phyloP scores from a whole-genome alignment of 2,329 filamentous ascomycete genomes.

The Clarireedia homoeocarpa region DNA sequence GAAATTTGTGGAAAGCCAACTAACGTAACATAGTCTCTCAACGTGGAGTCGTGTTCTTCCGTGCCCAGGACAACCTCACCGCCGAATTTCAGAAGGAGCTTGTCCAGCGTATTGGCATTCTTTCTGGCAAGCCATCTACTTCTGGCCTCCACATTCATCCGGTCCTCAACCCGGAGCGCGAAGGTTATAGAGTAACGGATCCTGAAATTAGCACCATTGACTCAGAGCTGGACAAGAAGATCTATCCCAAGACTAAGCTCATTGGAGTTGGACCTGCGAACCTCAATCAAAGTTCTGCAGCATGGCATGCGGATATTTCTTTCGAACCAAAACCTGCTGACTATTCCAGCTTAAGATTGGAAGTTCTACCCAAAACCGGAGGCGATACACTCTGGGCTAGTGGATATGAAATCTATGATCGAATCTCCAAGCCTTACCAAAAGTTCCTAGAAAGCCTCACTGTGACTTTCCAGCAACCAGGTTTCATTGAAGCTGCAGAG shows the following conservation, averaged over 20 bases:
- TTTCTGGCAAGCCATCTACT: conserved; percentile 46
- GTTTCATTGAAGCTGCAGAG: conserved; percentile 42
- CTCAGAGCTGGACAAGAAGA: conserved; percentile 44
- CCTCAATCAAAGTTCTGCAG: conserved; percentile 36
- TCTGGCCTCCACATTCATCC: conserved; percentile 56
- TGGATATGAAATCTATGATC: conserved; percentile 60
- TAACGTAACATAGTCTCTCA: conserved; percentile 47
- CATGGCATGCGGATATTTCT: conserved; percentile 56
- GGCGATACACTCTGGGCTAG: conserved; percentile 58
- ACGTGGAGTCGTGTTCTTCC: conserved; percentile 64
- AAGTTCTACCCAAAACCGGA: conserved; percentile 46
- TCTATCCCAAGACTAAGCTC: conserved; percentile 31
- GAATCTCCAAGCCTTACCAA: conserved; percentile 48
- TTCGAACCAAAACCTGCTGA: conserved; percentile 58
- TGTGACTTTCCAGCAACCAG: conserved; percentile 43
- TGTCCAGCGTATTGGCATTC: conserved; percentile 48
- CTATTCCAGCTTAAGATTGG: conserved; percentile 51
- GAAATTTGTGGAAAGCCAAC: background rate
- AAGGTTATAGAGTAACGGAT: conserved; percentile 39
- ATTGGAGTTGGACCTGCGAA: background rate
- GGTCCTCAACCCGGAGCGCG: conserved; percentile 44
- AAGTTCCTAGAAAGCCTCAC: conserved; percentile 52
- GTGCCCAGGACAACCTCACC: conserved; percentile 51
- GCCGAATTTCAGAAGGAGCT: conserved; percentile 60
- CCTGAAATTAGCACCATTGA: conserved; percentile 57